Conservation (phyloP, 1,284 basidiomycete genomes). For the Cutaneotrichosporon cyanovorans region DNA sequence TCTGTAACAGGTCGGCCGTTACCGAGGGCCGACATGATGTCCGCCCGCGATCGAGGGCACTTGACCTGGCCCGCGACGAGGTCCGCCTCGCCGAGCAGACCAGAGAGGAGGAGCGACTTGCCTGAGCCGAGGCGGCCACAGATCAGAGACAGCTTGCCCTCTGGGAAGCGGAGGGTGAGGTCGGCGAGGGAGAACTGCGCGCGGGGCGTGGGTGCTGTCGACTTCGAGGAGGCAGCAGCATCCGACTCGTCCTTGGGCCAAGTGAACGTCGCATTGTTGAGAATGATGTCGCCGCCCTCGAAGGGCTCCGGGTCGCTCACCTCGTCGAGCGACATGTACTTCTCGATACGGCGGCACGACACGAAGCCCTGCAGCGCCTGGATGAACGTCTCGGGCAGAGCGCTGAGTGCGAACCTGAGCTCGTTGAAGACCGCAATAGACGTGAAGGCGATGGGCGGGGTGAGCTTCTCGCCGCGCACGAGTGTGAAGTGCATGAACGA, state of each 20-base stretch:
- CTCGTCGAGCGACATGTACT: constrained; percentile 68
- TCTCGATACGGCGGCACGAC: constrained; percentile 82
- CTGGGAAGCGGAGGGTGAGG: constrained; percentile 67
- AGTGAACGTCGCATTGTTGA: constrained; percentile 76
- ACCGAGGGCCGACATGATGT: constrained; percentile 59
- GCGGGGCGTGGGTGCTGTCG: constrained; percentile 62
- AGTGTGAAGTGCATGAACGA: constrained; percentile 58
- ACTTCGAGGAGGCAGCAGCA: constrained; percentile 25
- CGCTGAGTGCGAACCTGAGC: constrained; percentile 63
- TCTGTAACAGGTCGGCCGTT: constrained; percentile 25
- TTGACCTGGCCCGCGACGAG: constrained; percentile 59
- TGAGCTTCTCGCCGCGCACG: constrained; percentile 55
- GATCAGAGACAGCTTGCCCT: constrained; percentile 66
- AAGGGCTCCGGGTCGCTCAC: constrained; percentile 55
- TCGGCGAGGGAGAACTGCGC: constrained; percentile 75
- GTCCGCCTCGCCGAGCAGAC: constrained; percentile 85
- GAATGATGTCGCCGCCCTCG: constrained; percentile 55
- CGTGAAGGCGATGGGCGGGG: constrained; percentile 80
- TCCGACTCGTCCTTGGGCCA: constrained; percentile 66
- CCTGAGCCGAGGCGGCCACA: constrained; percentile 64
- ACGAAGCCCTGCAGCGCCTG: constrained; percentile 74
- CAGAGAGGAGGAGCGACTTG: constrained; percentile 69
- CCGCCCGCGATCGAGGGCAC: constrained; percentile 74
- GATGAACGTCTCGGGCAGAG: constrained; percentile 82
- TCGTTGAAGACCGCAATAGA: constrained; percentile 67